phyloP scores from a whole-genome alignment of 2,329 filamentous ascomycete genomes.

The Lasiodiplodia citricola region DNA sequence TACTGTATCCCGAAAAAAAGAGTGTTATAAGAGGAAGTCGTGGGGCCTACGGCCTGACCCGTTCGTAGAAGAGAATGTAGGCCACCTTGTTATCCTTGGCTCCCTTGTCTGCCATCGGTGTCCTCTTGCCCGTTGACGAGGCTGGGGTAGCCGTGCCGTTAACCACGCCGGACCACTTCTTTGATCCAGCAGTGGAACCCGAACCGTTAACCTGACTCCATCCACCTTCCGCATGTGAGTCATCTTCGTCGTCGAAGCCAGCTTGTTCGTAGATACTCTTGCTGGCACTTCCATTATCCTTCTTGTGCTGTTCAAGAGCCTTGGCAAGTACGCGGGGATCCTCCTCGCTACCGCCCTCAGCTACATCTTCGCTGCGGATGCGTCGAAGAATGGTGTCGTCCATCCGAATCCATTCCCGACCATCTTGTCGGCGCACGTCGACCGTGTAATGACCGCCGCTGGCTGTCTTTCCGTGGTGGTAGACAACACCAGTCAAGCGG shows the following conservation, averaged over 20 bases:
- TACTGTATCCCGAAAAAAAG: not conserved
- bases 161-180: slow-evolving; percentile 67
- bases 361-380: slow-evolving; percentile 86
- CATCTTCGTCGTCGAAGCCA: slow-evolving; percentile 63
- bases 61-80: slow-evolving; percentile 94
- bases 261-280: slow-evolving; percentile 77
- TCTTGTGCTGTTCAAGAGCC: slow-evolving; percentile 70
- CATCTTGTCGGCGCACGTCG: slow-evolving; percentile 93
- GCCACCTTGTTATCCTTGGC: slow-evolving; percentile 95
- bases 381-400: slow-evolving; percentile 91
- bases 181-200: slow-evolving; percentile 59
- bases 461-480: slow-evolving; percentile 96
- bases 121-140: slow-evolving; percentile 55
- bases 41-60: slow-evolving; percentile 53
- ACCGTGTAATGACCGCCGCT: slow-evolving; percentile 97
- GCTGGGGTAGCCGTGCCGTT: slow-evolving; percentile 66
- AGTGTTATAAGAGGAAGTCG: not conserved
- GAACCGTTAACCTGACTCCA: slow-evolving; percentile 87
- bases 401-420: slow-evolving; percentile 92
- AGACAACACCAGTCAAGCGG: slow-evolving; percentile 85
- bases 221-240: slow-evolving; percentile 67
- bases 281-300: slow-evolving; percentile 52
- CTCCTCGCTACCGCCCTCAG: slow-evolving; percentile 82
- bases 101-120: slow-evolving; percentile 60
- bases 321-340: slow-evolving; percentile 71